Percentiles rank a stretch among this genome's conserved stretches.
Evolutionary conservation across 2,329 filamentous ascomycete genomes (phyloP).

Genomic region (Coniochaeta ligniaria): DNA sequence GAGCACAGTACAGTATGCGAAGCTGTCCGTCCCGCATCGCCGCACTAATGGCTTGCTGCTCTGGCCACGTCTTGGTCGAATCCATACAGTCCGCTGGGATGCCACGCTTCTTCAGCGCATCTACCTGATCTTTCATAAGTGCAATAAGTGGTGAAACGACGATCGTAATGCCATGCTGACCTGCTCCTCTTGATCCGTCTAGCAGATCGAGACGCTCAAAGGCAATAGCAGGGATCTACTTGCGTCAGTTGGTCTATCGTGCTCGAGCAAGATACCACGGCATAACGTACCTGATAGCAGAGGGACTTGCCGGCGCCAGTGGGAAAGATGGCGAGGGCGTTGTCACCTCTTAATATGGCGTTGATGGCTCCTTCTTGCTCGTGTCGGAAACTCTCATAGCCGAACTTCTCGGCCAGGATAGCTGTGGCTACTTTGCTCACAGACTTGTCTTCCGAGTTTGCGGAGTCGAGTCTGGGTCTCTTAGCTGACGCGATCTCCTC

Average conservation of each 20-base stretch:
- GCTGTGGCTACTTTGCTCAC: constrained; percentile 8
- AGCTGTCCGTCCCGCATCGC: constrained; percentile 36
- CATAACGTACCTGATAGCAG: constrained; percentile 35
- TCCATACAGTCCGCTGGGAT: constrained; percentile 48
- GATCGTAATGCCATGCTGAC: constrained; percentile 42
- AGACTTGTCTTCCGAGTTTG: neutral
- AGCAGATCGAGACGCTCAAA: constrained; percentile 34
- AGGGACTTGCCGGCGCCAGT: constrained; percentile 43
- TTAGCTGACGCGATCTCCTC: constrained; percentile 4
- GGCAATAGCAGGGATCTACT: constrained; percentile 37
- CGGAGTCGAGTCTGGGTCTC: constrained; percentile 1
- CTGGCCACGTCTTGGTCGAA: constrained; percentile 44
- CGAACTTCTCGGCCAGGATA: constrained; percentile 30
- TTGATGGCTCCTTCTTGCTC: constrained; percentile 36
- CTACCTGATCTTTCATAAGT: constrained; percentile 55
- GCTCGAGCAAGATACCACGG: too few relatives aligned
- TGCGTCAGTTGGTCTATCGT: neutral
- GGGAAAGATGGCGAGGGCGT: constrained; percentile 35
- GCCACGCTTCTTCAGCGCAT: constrained; percentile 39
- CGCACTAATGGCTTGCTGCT: constrained; percentile 28
- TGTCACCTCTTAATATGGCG: constrained; percentile 28
- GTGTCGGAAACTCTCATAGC: constrained; percentile 31
- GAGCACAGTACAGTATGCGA: constrained; percentile 50
- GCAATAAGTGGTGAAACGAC: constrained; percentile 50
- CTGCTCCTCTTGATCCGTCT: constrained; percentile 15